Conservation (phyloP, 768 basidiomycete species). For the Suillus subluteus region DNA sequence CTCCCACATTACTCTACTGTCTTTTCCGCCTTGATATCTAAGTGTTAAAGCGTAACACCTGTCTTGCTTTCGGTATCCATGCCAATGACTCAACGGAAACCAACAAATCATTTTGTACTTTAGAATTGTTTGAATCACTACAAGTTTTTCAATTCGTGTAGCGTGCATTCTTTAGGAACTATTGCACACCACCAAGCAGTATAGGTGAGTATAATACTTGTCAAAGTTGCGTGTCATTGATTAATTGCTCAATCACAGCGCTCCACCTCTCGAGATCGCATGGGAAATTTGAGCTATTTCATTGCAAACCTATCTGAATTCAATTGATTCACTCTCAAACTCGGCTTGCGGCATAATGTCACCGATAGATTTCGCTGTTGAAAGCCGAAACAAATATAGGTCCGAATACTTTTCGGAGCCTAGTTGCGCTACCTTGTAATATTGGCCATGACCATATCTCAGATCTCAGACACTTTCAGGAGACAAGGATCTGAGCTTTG, state of each 20-base stretch:
- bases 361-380: neutral
- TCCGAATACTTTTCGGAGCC: no score
- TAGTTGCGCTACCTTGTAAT: no score
- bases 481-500: no score
- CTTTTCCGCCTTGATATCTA: conserved; percentile 55
- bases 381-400: no score
- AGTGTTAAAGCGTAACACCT: neutral
- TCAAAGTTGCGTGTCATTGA: neutral
- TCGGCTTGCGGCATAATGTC: neutral
- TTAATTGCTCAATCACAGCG: neutral
- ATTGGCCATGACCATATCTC: neutral
- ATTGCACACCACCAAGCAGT: neutral
- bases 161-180: neutral
- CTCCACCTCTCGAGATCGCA: neutral
- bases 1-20: conserved; percentile 55
- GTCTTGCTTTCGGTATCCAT: neutral
- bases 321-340: neutral
- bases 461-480: no score
- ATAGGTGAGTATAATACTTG: neutral
- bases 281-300: neutral
- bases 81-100: neutral
- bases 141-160: neutral
- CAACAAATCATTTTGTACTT: neutral
- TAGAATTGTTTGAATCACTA: conserved; percentile 4
- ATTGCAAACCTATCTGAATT: neutral